Evolutionary conservation across 2,329 filamentous ascomycete genomes (phyloP), one percentile per base, ranked within the genome.

Genomic region (Pseudogymnoascus sp.): DNA sequence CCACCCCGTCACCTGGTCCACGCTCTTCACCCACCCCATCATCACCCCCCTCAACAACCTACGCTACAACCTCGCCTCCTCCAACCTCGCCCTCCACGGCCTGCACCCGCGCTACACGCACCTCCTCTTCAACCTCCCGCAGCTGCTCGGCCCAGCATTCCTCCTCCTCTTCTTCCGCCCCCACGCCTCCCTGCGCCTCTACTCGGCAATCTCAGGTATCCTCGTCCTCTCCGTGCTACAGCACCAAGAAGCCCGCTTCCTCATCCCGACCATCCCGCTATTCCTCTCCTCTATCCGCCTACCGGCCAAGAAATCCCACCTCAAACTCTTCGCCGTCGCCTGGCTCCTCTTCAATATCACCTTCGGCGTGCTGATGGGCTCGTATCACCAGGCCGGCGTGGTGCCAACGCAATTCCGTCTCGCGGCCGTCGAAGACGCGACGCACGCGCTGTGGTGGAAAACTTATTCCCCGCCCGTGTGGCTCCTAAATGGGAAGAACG

Each of bases 391-490:
- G 73, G 89, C 86, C 26, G 89, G 89, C 41, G 82, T 92, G 23
- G 79, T 92, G 1, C 86, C 88, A 0, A 84, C 83, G 5, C 89
- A 92, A 67, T 82, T 88, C 0, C 89, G 89, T 69, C 78, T 92
- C 68, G 87, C 84, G 67, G 84, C 88, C 60, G 63, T 63, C 64
- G 78, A 82, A 3, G 85, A 87, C 63, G 83, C 87, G 7, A 84
- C 83, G 1, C 79, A 86, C 33, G 86, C 85, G 3, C 78, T 89
- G 18, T 92, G 89, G 89, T 92, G 89, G 89, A 92, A 91, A 71
- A 92, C 89, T 1, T 92, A 92, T 70, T 88, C 85, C 70, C 89
- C 89, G 15, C 89, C 89, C 0, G 85, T 87, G 34, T 92, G 89
- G 88, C 78, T 92, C 18, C 76, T 92, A 5, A 86, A 90, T 64